Base-by-base conservation (phyloP, 352 stramenopile species). In the Phytophthora colocasiae region DNA sequence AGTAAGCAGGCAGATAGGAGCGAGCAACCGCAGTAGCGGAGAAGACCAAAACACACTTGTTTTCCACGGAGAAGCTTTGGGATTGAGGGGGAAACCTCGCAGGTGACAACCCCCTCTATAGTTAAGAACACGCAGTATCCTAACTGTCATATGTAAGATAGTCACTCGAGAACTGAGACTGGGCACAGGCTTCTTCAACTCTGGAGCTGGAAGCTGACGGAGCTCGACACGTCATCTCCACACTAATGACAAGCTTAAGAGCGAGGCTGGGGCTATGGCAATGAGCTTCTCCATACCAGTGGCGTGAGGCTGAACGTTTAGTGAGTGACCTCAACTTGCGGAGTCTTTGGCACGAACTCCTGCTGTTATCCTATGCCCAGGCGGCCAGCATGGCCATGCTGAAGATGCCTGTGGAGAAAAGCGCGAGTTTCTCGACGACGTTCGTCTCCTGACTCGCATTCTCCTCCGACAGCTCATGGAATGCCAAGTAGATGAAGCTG, bases 401-500 rank as follows among this genome's bases (percentile, higher is more conserved):
- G 24, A 58, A 65, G 31, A 87, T 62, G 1, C 79, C 81, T 0
- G 59, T 12, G n/a, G 63, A 63, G 47, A 91, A 91, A 27, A 91
- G 79, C 38, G 68, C 26, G 22, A 89, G 53, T 65, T 91, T 91
- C 62, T 86, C 75, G 11, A 62, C 19, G 11, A 70, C 53, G 45
- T 75, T 54, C 27, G 68, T 72, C 53, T 82, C 78, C 24, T 83
- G 69, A 0, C 70, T 63, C 1, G 67, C 71, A 15, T 79, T 71
- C 36, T 91, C 73, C 48, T 91, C 80, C 31, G 78, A 87, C 46
- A 91, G 70, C 45, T 89, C 80, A 55, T 90, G 77, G 58, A 91
- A 88, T 8, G 78, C 75, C 31, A 90, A 62, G 63, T 91, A 91
- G 53, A 91, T 86, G 58, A 90, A 91, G 58, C 76, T 84, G 6